These are phyloP conservation scores for Nadsonia commutata DNA, from an alignment of 1,139 yeast species.

Conservation along the genomic window DNA sequence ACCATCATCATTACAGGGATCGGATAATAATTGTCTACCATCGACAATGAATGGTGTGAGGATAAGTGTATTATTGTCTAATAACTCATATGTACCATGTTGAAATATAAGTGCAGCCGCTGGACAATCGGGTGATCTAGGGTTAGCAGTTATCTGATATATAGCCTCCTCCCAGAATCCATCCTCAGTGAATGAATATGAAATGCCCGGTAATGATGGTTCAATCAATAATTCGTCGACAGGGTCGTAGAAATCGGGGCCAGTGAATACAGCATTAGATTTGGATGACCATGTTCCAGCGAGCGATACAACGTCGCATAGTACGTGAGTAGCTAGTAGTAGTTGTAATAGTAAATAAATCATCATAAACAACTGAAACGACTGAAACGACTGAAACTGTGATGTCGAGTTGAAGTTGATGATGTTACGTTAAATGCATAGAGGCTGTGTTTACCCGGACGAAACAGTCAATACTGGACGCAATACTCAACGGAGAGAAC, in stretches of 20 bases:
- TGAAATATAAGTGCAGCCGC: constrained; percentile 70
- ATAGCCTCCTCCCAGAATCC: constrained; percentile 85
- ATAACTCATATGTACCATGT: constrained; percentile 66
- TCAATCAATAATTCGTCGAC: constrained; percentile 86
- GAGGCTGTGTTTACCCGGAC: too few species aligned
- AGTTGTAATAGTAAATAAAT: not conserved
- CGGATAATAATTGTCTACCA: constrained; percentile 81
- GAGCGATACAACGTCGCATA: constrained; percentile 8
- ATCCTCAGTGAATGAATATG: constrained; percentile 83
- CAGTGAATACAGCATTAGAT: constrained; percentile 88
- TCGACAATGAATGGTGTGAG: constrained; percentile 71
- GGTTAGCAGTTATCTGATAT: constrained; percentile 61
- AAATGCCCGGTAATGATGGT: constrained; percentile 88
- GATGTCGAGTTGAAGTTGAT: too few species aligned
- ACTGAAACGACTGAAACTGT: too few species aligned
- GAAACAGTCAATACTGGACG: too few species aligned
- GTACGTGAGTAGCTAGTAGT: constrained; percentile 1
- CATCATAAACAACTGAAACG: not conserved
- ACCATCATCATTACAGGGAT: constrained; percentile 48
- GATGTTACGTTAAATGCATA: too few species aligned
- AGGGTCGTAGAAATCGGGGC: constrained; percentile 94
- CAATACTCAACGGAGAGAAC: too few species aligned
- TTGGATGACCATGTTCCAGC: constrained; percentile 94
- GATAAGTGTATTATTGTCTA: constrained; percentile 49
- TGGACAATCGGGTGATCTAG: constrained; percentile 68